Percentiles rank a stretch among this genome's conserved stretches.
phyloP scores from a whole-genome alignment of 2,329 filamentous ascomycete genomes.

The Colletotrichum sp. region DNA sequence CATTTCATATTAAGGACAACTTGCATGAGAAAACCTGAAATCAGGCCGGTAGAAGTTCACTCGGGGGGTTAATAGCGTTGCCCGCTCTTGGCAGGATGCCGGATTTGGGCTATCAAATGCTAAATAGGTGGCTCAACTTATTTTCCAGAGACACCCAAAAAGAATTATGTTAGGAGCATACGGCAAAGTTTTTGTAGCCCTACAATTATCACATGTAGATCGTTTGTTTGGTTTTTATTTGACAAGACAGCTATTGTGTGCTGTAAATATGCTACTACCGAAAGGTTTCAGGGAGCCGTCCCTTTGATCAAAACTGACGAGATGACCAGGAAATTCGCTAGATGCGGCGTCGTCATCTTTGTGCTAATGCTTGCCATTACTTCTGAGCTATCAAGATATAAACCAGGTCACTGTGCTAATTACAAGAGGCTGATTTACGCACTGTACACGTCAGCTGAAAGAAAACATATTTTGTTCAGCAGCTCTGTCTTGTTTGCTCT shows the following conservation, averaged over 20 bases:
- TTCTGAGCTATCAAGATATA: not conserved
- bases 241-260: not conserved
- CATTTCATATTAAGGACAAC: too few species aligned
- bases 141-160: not conserved
- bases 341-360: not conserved
- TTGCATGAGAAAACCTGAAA: too few species aligned
- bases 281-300: not conserved
- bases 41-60: too few species aligned
- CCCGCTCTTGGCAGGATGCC: too few species aligned
- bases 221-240: not conserved
- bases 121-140: not conserved
- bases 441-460: not conserved
- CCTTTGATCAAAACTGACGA: not conserved
- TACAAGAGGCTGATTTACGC: not conserved
- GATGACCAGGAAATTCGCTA: not conserved
- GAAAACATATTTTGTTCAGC: not conserved
- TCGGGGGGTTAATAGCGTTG: too few species aligned
- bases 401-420: not conserved
- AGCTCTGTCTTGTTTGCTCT: not conserved
- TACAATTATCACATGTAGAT: not conserved
- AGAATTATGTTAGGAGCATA: not conserved
- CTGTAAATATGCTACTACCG: not conserved
- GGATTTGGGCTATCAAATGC: too few species aligned
- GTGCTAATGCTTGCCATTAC: not conserved
- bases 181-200: rapidly evolving